A percentile compares a stretch with the other conserved stretches of the same genome.
Evolutionary conservation across 495 filamentous ascomycete genomes (phyloP).

Genomic region (Trichoderma asperelloides): DNA sequence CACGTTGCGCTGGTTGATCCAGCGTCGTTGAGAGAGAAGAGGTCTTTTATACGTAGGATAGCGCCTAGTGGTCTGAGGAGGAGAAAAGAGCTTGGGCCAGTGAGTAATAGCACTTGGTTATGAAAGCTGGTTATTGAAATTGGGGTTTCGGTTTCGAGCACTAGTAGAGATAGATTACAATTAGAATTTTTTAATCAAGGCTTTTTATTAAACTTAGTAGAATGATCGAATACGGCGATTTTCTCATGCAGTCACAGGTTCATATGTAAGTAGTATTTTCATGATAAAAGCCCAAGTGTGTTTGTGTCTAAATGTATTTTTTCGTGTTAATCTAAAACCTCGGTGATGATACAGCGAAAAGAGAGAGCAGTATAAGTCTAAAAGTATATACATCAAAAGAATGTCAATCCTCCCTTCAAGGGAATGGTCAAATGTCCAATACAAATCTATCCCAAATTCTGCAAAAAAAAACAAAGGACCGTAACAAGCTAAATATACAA

Average conservation of each 20-base stretch:
- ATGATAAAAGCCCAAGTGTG: neutral
- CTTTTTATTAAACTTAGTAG: too few species aligned
- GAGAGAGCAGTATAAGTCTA: slow-evolving; percentile 9
- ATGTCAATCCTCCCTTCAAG: neutral
- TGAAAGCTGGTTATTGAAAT: too few species aligned
- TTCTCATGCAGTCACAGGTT: too few species aligned
- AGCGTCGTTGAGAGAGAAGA: neutral
- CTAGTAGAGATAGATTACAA: too few species aligned
- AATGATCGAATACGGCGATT: too few species aligned
- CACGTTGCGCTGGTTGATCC: neutral
- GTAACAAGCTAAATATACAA: too few species aligned
- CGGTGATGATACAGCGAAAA: neutral
- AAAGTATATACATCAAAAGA: neutral
- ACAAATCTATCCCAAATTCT: neutral
- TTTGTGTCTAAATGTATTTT: neutral
- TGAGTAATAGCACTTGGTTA: neutral
- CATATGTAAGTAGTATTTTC: neutral
- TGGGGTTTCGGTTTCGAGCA: too few species aligned
- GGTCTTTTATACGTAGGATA: neutral
- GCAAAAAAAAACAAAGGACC: neutral
- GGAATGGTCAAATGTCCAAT: neutral
- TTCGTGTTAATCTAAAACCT: neutral
- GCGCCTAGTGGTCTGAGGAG: neutral
- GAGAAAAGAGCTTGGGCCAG: neutral
- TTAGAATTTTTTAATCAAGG: too few species aligned